Conservation (phyloP, 1,139 yeast genomes). For the Kluyveromyces marxianus region DNA sequence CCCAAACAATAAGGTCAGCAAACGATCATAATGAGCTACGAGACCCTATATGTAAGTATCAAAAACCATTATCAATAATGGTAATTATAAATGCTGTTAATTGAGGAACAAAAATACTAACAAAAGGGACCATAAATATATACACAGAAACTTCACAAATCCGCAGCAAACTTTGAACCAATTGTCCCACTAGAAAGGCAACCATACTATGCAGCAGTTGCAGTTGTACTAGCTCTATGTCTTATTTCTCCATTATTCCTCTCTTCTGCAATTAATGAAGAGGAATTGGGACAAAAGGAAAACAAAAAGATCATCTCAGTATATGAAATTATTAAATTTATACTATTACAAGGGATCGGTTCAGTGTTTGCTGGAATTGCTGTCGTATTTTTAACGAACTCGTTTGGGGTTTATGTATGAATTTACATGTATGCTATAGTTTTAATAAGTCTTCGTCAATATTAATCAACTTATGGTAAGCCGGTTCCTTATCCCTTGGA, state of each 20-base stretch:
- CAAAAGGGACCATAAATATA: too few species aligned
- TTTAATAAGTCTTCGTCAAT: conserved; percentile 28
- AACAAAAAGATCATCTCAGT: conserved; percentile 7
- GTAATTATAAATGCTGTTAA: not conserved
- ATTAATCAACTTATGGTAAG: conserved; percentile 25
- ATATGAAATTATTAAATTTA: conserved; percentile 14
- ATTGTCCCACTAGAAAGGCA: conserved; percentile 19
- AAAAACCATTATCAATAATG: not conserved
- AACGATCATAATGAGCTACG: conserved; percentile 3
- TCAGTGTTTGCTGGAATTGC: conserved; percentile 24
- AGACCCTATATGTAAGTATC: conserved; percentile 7
- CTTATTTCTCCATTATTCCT: conserved; percentile 17
- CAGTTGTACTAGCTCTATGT: conserved; percentile 16
- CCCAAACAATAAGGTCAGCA: not conserved
- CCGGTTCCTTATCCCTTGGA: conserved; percentile 13
- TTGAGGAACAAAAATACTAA: too few species aligned
- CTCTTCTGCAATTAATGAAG: conserved; percentile 7
- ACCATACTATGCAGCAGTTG: conserved; percentile 20
- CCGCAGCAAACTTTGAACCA: conserved; percentile 12
- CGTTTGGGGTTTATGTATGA: conserved; percentile 29
- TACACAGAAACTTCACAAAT: conserved; percentile 17
- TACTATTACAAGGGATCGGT: conserved; percentile 17
- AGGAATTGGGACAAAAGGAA: conserved; percentile 8
- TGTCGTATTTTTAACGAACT: conserved; percentile 23
- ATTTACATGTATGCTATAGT: conserved; percentile 8